phyloP scores from a whole-genome alignment of 352 stramenopile species.

The Phytopythium boreale region DNA sequence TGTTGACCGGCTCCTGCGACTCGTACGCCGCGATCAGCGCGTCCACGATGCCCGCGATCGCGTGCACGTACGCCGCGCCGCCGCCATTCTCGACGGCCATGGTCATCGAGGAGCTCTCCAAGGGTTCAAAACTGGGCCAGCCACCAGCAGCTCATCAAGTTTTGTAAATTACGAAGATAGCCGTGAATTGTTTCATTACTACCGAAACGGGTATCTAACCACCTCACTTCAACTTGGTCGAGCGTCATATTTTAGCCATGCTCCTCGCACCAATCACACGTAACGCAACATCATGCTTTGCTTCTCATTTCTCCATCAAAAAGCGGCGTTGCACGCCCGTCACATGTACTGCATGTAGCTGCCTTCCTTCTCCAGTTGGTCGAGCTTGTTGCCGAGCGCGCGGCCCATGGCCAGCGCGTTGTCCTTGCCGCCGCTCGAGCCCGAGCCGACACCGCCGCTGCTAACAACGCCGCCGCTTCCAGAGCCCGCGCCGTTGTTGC shows the following conservation, averaged over 20 bases:
- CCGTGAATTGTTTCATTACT: neutral
- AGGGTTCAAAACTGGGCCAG: neutral
- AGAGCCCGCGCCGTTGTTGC: constrained; percentile 9
- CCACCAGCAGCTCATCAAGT: neutral
- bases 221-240: too few species aligned
- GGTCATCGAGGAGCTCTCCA: neutral
- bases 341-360: constrained; percentile 44
- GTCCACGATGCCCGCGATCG: constrained; percentile 90
- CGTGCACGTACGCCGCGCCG: constrained; percentile 61
- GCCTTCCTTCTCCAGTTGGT: constrained; percentile 74
- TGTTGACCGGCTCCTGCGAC: constrained; percentile 88
- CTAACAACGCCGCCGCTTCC: constrained; percentile 8
- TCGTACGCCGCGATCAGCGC: constrained; percentile 91
- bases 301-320: neutral
- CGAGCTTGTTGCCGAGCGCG: constrained; percentile 65
- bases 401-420: constrained; percentile 20
- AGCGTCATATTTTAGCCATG: too few species aligned
- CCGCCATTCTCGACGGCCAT: neutral
- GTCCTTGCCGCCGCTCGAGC: constrained; percentile 1
- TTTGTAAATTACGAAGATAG: neutral
- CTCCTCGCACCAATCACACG: too few species aligned
- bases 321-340: constrained; percentile 1
- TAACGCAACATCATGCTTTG: too few species aligned
- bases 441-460: neutral
- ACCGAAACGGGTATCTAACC: neutral